phyloP scores from a whole-genome alignment of 495 filamentous ascomycete genomes.

The Xylaria cubensis region DNA sequence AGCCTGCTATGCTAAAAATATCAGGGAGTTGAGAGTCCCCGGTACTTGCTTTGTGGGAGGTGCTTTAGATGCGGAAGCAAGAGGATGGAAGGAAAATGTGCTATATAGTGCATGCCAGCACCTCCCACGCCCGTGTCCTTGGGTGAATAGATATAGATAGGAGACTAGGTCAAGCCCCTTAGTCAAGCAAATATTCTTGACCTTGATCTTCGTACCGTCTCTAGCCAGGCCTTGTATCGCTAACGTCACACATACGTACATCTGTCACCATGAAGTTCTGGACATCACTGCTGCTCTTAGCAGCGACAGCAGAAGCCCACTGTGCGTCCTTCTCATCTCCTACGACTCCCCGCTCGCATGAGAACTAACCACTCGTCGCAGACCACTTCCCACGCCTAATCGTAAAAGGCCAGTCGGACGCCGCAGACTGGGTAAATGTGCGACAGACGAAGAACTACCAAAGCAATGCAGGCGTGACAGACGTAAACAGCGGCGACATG shows the following conservation, averaged over 20 bases:
- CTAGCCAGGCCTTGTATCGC: not conserved
- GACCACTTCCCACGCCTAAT: conserved; percentile 33
- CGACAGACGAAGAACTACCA: conserved; percentile 59
- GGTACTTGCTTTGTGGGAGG: not conserved
- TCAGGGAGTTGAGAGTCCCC: not conserved
- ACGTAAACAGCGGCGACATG: conserved; percentile 48
- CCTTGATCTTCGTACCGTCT: not conserved
- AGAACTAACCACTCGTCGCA: not conserved
- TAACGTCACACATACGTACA: not conserved
- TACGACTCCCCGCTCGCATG: not conserved
- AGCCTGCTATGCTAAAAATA: not conserved
- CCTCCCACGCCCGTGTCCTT: not conserved
- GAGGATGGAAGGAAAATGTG: not conserved
- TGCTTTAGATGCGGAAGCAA: not conserved
- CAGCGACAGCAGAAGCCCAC: conserved; percentile 30
- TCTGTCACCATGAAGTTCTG: conserved; percentile 9
- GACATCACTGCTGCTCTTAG: conserved; percentile 12
- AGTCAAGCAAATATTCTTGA: not conserved
- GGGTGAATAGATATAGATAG: not conserved
- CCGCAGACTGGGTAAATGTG: conserved; percentile 49
- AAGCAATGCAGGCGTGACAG: conserved; percentile 34
- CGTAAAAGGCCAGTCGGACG: conserved; percentile 42
- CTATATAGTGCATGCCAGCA: not conserved
- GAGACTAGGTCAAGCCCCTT: not conserved
- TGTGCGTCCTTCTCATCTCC: conserved; percentile 21